Evolutionary conservation across 225 moss, liverwort and hornwort genomes (phyloP), one percentile per base, ranked within the genome.

Genomic region (Marchantia paleacea): DNA sequence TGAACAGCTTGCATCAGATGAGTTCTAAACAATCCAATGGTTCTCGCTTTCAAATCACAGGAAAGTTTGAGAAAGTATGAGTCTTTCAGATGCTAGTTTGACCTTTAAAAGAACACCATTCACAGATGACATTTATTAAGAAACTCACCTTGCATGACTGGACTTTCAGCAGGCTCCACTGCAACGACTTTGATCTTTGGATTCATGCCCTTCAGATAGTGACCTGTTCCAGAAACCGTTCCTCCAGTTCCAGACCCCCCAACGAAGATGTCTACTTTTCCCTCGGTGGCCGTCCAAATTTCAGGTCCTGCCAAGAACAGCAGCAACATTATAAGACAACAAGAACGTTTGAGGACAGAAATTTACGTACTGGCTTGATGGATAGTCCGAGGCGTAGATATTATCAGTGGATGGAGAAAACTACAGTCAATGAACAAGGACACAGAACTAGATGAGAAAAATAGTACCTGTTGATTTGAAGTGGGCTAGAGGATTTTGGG

Each of bases 191-290:
- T 82, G 25, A 94, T 70, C 0, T 57, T 72, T 4, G 86, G 84
- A 74, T 91, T 94, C 78, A 85, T 82, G 77, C 81, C 88, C 82
- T 88, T 91, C 7, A 94, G 90, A 80, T 93, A 97, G 52, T 87
- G 89, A 52, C 94, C 93, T 24, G 75, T 0, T 78, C 97, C 97
- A 7, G 89, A 75, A 28, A 91, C 75, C 55, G 97, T 94, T 29
- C 97, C 94, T 7, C 97, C 97, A 13, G 97, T 93, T 54, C 97
- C 97, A 49, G 82, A 81, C 11, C 8, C 81, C 52, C 83, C 83
- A 55, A 97, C 90, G 70, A 97, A 93, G 71, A 91, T 88, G 85
- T 97, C 94, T 3, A 97, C 84, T 78, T 91, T 90, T 70, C 97
- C 94, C 82, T 85, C 92, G 5, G 94, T 92, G 30, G 89, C 92